Evolutionary conservation across 768 basidiomycete genomes (phyloP).

Genomic region (Suillus subaureus): DNA sequence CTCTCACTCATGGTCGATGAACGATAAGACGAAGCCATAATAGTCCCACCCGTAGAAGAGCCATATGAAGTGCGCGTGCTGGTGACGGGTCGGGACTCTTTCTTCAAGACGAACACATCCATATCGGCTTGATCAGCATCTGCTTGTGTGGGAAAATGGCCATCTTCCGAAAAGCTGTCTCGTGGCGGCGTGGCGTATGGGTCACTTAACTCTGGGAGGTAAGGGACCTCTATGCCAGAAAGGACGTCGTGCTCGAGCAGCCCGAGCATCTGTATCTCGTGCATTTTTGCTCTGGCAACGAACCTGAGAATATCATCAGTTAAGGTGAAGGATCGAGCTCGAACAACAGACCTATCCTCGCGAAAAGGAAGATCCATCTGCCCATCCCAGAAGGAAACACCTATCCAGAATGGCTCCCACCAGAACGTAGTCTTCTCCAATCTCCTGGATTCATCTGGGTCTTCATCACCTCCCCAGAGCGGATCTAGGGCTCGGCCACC

Average conservation of each 20-base stretch:
- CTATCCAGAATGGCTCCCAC: conserved; percentile 92
- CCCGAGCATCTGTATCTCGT: conserved; percentile 94
- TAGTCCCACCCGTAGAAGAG: conserved; percentile 42
- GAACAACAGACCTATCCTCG: conserved; percentile 59
- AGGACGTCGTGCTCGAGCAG: conserved; percentile 89
- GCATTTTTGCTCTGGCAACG: conserved; percentile 94
- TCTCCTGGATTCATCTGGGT: conserved; percentile 34
- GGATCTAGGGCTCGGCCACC: conserved; percentile 61
- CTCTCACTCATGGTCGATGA: conserved; percentile 39
- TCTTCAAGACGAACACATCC: conserved; percentile 61
- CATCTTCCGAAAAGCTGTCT: conserved; percentile 38
- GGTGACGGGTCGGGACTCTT: conserved; percentile 35
- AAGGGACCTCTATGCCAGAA: conserved; percentile 86
- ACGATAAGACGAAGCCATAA: conserved; percentile 38
- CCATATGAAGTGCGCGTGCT: conserved; percentile 41
- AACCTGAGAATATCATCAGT: conserved; percentile 56
- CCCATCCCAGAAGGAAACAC: conserved; percentile 82
- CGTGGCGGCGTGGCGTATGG: conserved; percentile 33
- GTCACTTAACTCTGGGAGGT: conserved; percentile 51
- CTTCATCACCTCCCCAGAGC: conserved; percentile 73
- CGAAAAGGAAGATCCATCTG: conserved; percentile 86
- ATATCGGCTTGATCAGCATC: conserved; percentile 78
- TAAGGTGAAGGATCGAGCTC: not conserved
- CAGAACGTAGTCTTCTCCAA: conserved; percentile 64
- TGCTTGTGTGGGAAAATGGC: conserved; percentile 42